These are phyloP conservation scores for Albifimbria verrucaria DNA, from an alignment of 2,329 filamentous ascomycete genomes.

Conservation along the genomic window DNA sequence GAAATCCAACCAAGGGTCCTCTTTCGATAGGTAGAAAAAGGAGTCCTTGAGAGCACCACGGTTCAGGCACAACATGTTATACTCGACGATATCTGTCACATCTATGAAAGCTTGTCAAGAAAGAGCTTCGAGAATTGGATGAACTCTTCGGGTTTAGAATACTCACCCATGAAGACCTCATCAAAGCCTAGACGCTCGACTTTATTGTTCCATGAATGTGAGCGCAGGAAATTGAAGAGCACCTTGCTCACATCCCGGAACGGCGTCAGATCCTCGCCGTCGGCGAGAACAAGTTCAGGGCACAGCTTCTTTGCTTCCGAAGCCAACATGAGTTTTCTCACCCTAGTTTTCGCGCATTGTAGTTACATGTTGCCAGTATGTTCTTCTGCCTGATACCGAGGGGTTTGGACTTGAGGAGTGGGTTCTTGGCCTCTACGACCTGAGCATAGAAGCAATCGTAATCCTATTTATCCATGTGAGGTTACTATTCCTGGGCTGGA, in stretches of 20 bases:
- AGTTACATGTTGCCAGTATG: constrained; percentile 92
- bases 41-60: constrained; percentile 59
- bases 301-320: constrained; percentile 76
- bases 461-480: constrained; percentile 44
- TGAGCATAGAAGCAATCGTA: constrained; percentile 95
- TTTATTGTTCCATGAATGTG: constrained; percentile 73
- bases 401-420: constrained; percentile 67
- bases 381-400: constrained; percentile 90
- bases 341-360: constrained; percentile 74
- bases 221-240: constrained; percentile 69
- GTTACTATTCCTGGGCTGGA: constrained; percentile 5
- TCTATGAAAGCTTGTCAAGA: constrained; percentile 47
- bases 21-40: constrained; percentile 74
- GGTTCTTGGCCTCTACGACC: constrained; percentile 79
- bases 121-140: neutral
- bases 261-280: constrained; percentile 80
- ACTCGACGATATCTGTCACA: constrained; percentile 80
- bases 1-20: constrained; percentile 75
- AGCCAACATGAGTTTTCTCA: constrained; percentile 82
- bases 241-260: constrained; percentile 86
- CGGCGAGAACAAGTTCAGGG: constrained; percentile 78
- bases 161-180: constrained; percentile 62
- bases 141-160: neutral
- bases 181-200: constrained; percentile 87
- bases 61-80: constrained; percentile 74